These are phyloP conservation scores for Gaertneriomyces sp. DNA, from an alignment of 192 early-diverging fungal genomes.

Conservation along the genomic window DNA sequence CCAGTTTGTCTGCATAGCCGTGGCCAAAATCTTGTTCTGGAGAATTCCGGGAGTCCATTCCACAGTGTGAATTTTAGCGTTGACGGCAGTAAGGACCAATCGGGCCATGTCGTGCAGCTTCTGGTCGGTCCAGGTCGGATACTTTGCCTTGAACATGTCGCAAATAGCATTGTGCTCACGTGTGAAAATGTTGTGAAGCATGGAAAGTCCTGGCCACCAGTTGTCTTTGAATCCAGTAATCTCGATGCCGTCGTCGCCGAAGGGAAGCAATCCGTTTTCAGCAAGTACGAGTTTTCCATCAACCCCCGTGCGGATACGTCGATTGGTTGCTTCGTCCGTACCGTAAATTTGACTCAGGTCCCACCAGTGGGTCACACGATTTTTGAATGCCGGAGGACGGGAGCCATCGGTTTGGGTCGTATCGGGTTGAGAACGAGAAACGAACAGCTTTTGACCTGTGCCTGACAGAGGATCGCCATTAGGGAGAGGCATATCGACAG, in stretches of 20 bases:
- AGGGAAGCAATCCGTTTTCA: constrained; percentile 9
- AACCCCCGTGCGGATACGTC: constrained; percentile 17
- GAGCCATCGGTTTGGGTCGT: constrained; percentile 13
- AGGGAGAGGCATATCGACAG: constrained; percentile 30
- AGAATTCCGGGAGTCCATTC: constrained; percentile 39
- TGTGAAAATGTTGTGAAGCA: constrained; percentile 32
- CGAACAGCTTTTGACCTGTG: not conserved
- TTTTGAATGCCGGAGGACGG: constrained; percentile 9
- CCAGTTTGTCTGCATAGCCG: constrained; percentile 33
- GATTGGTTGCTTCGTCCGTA: not conserved
- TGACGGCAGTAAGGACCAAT: constrained; percentile 27
- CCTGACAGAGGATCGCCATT: constrained; percentile 13
- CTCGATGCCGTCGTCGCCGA: constrained; percentile 23
- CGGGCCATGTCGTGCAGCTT: constrained; percentile 31
- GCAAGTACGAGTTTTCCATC: constrained; percentile 26
- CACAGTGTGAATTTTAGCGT: constrained; percentile 38
- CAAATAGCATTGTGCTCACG: constrained; percentile 36
- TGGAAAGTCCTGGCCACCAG: constrained; percentile 32
- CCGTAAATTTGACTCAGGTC: constrained; percentile 36
- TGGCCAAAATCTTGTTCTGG: constrained; percentile 22
- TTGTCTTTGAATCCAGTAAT: constrained; percentile 31
- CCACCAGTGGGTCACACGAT: constrained; percentile 33
- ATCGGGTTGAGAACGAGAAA: constrained; percentile 16
- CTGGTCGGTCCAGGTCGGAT: constrained; percentile 35
- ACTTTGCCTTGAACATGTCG: constrained; percentile 24